Percentiles rank a stretch among this genome's conserved stretches.
phyloP scores from a whole-genome alignment of 164 flowering plant species.

The Stephania cephalantha region DNA sequence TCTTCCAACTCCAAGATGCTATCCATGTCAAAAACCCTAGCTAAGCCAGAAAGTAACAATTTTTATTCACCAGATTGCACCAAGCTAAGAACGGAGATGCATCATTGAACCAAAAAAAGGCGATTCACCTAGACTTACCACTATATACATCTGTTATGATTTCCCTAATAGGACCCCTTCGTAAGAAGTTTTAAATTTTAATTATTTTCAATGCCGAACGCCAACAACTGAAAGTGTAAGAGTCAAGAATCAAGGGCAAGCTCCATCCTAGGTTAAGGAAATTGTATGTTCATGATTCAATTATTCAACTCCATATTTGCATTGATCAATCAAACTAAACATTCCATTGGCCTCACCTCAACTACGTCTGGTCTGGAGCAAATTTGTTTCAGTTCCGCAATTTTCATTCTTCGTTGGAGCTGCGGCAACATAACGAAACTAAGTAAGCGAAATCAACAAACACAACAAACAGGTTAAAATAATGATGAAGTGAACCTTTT shows the following conservation, averaged over 20 bases:
- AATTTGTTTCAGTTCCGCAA: conserved; percentile 91
- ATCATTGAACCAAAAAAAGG: no score
- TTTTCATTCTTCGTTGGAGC: conserved; percentile 94
- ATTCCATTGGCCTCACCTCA: conserved; percentile 48
- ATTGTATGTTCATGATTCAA: no score
- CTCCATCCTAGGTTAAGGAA: no score
- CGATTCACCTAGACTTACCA: background rate
- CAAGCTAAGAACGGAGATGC: background rate
- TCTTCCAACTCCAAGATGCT: no score
- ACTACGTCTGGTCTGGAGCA: conserved; percentile 93
- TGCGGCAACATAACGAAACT: conserved; percentile 20
- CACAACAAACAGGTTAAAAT: conserved; percentile 2
- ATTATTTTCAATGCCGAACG: no score
- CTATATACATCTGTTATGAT: background rate
- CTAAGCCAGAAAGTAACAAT: background rate
- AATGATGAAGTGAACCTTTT: conserved; percentile 48
- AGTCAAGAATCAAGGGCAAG: no score
- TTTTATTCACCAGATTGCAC: background rate
- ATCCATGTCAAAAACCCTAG: background rate
- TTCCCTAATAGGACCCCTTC: no score
- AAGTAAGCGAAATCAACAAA: background rate
- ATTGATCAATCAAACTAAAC: no score
- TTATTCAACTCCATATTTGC: no score
- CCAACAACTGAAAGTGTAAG: no score
- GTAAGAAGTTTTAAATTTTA: no score